These are phyloP conservation scores for Chalciporus sphaerocephalus DNA, from an alignment of 768 basidiomycete species.

Conservation along the genomic window DNA sequence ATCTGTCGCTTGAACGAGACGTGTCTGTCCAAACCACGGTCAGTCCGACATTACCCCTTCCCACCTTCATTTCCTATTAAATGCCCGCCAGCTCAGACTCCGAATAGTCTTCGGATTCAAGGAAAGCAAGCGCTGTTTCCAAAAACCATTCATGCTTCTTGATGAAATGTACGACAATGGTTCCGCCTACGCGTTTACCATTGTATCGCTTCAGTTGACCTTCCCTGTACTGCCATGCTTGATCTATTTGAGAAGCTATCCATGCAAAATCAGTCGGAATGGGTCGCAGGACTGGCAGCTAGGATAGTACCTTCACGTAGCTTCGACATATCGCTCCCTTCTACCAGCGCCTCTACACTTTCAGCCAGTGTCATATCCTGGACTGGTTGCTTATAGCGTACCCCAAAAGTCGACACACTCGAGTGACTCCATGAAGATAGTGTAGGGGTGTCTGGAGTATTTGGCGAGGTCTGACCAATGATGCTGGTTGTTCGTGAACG, in stretches of 20 bases:
- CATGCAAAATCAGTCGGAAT: constrained; percentile 34
- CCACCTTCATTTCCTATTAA: constrained; percentile 8
- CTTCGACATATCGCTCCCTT: constrained; percentile 81
- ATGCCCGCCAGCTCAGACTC: constrained; percentile 35
- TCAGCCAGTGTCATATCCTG: constrained; percentile 60
- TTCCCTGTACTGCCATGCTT: constrained; percentile 72
- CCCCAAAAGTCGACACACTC: constrained; percentile 81
- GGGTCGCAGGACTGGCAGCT: neutral
- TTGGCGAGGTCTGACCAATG: constrained; percentile 21
- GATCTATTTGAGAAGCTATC: constrained; percentile 52
- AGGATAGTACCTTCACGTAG: constrained; percentile 53
- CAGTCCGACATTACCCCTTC: constrained; percentile 17
- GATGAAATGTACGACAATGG: constrained; percentile 94
- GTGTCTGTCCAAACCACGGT: constrained; percentile 31
- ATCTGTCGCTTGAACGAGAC: constrained; percentile 14
- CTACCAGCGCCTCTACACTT: constrained; percentile 87
- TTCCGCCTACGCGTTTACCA: constrained; percentile 77
- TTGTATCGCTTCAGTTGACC: constrained; percentile 62
- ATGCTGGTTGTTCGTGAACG: constrained; percentile 25
- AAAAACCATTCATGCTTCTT: constrained; percentile 97
- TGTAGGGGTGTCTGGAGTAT: constrained; percentile 32
- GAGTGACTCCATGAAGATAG: constrained; percentile 73
- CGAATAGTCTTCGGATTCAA: constrained; percentile 73
- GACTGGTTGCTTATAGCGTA: constrained; percentile 66
- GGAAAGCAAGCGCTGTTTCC: constrained; percentile 84